Conservation (phyloP, 2,329 filamentous ascomycete genomes). For the Cadophora sp. region DNA sequence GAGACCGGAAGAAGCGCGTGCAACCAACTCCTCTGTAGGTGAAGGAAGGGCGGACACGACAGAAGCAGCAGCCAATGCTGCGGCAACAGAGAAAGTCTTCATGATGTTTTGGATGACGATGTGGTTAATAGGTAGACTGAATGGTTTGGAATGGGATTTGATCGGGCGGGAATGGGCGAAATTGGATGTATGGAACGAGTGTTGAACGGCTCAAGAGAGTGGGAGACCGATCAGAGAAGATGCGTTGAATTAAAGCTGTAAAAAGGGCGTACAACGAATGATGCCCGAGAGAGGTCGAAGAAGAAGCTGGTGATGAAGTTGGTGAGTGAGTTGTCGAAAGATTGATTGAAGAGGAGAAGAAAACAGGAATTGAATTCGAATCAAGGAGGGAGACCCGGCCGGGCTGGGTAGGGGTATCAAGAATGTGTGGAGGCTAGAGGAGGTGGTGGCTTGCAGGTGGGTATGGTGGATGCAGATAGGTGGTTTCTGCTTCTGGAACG, state of each 20-base stretch:
- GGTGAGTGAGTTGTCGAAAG: neutral
- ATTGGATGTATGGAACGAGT: slow-evolving; percentile 23
- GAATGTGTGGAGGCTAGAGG: neutral
- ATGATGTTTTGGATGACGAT: slow-evolving; percentile 32
- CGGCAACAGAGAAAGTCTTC: slow-evolving; percentile 41
- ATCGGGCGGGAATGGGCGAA: slow-evolving; percentile 10
- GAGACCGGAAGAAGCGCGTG: slow-evolving; percentile 32
- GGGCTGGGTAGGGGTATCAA: neutral
- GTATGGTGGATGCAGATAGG: neutral
- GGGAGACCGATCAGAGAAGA: slow-evolving; percentile 33
- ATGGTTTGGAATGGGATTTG: neutral
- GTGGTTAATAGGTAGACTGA: slow-evolving; percentile 15
- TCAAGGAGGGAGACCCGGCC: neutral
- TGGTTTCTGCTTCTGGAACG: slow-evolving; percentile 7
- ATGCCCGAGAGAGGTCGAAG: slow-evolving; percentile 18
- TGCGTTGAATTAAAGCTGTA: slow-evolving; percentile 21
- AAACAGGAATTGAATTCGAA: slow-evolving; percentile 6
- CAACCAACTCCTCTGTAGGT: slow-evolving; percentile 29
- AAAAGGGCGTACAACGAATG: slow-evolving; percentile 32
- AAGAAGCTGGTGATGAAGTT: neutral
- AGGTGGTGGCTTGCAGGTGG: neutral
- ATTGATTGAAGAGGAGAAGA: neutral
- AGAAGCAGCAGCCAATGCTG: slow-evolving; percentile 39
- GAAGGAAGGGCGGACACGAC: slow-evolving; percentile 33
- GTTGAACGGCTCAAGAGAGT: slow-evolving; percentile 34